A percentile compares a stretch with the other conserved stretches of the same genome.
Evolutionary conservation across 257 asterid genomes (phyloP).

Genomic region (Solanum piurae): DNA sequence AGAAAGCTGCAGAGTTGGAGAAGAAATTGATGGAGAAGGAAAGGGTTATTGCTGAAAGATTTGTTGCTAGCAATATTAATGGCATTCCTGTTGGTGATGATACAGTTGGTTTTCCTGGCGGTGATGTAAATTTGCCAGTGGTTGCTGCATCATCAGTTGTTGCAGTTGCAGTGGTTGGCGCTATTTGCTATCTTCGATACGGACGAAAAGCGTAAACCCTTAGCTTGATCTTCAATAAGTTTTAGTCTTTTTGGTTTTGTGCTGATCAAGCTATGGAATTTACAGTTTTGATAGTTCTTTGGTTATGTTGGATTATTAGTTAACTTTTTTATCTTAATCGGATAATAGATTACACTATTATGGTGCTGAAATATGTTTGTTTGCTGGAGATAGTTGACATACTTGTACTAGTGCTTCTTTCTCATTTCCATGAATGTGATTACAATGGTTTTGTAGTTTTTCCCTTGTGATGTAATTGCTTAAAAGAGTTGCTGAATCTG

Average conservation of each 20-base stretch:
- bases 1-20: constrained; percentile 26
- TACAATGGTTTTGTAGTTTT: neutral
- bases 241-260: constrained; percentile 19
- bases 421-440: neutral
- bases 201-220: constrained; percentile 12
- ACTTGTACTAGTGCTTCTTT: neutral
- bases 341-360: constrained; percentile 3
- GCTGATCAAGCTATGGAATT: constrained; percentile 19
- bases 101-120: constrained; percentile 12
- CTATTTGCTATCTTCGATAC: constrained; percentile 29
- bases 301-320: constrained; percentile 11
- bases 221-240: neutral
- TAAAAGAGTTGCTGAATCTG: neutral
- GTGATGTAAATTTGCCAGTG: constrained; percentile 26
- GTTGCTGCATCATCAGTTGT: constrained; percentile 39
- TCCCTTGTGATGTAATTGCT: neutral
- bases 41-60: constrained; percentile 26
- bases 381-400: neutral
- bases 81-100: constrained; percentile 7
- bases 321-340: constrained; percentile 14
- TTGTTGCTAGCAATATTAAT: constrained; percentile 10
- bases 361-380: neutral
- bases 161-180: constrained; percentile 36
- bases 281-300: constrained; percentile 43
- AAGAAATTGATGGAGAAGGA: constrained; percentile 41